Evolutionary conservation across 495 filamentous ascomycete genomes (phyloP), one percentile per base, ranked within the genome.

Genomic region (Venustampulla echinocandica): DNA sequence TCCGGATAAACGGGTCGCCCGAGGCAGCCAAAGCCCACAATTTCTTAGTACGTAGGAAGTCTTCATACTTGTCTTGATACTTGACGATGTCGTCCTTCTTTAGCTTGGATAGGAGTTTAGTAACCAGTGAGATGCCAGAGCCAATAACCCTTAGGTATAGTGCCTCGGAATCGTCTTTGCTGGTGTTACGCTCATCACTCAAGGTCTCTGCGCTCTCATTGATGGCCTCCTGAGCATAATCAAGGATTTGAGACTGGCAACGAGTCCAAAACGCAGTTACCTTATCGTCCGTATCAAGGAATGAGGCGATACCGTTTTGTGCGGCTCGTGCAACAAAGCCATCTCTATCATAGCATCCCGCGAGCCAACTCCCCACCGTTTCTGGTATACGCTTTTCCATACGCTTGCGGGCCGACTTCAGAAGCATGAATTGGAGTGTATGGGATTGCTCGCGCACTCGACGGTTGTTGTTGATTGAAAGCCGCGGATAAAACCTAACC

Each of bases 391-490:
- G 70, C 53, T 77, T 85, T 27, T 81, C 86, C 54, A 93, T 80
- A 42, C 86, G 75, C 65, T 89, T 94, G 15, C 87, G 84, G 19
- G 76, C 79, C 7, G 82, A 75, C 14, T 69, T 73, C 37, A 85
- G 76, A 33, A 97, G 70, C 34, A 80, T 71, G 44, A 85, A 81
- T 48, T 88, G 87, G 15, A 90, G 59, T 10, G 61, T 66, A 61
- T 95, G 87, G 28, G 92, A 74, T 24, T 88, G 71, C 55, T 95
- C 85, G 46, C 93, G 84, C 14, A 94, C 89, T 49, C 85, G 76
- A n/a, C 86, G 76, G 36, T 86, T 81, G 47, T 82, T 81, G 58
- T 96, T 90, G 60, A 96, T 90, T 2, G 89, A 90, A 15, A 81
- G 70, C 36, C 90, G 80, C 42, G 92, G 87, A 59, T 90, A 98